phyloP scores from a whole-genome alignment of 176 grass and related monocot genomes.

The Themeda triandra region DNA sequence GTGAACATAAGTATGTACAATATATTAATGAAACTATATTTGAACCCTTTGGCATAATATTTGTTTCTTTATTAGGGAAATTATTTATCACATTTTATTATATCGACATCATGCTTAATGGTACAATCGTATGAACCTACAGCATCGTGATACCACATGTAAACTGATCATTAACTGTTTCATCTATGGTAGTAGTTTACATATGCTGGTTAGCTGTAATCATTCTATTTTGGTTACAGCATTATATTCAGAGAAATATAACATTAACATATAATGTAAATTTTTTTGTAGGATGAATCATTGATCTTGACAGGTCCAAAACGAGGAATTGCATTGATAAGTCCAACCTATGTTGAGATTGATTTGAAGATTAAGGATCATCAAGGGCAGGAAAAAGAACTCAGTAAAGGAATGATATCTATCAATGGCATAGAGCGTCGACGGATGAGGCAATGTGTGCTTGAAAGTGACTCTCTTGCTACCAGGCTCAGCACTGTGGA shows the following conservation, averaged over 20 bases:
- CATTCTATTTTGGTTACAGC: not conserved
- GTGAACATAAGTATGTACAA: not conserved
- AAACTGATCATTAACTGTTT: not conserved
- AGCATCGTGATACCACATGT: not conserved
- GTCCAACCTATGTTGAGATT: not conserved
- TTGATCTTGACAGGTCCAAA: constrained; percentile 3
- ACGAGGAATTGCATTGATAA: not conserved
- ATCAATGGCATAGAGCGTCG: not conserved
- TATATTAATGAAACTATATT: not conserved
- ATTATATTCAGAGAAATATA: not conserved
- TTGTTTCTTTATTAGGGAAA: not conserved
- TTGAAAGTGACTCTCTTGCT: not conserved
- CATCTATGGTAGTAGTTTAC: not conserved
- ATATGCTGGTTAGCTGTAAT: not conserved
- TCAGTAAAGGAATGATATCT: not conserved
- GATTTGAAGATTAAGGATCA: constrained; percentile 6
- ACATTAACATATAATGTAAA: not conserved
- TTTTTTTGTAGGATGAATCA: not conserved
- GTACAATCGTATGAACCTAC: not conserved
- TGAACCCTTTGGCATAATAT: not conserved
- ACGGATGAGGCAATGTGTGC: not conserved
- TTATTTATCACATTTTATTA: not conserved
- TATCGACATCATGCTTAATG: not conserved
- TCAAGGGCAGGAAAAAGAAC: not conserved
- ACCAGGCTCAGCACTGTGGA: constrained; percentile 16